These are phyloP conservation scores for Colletotrichum orchidophilum DNA, from an alignment of 2,329 filamentous ascomycete genomes.

Conservation along the genomic window DNA sequence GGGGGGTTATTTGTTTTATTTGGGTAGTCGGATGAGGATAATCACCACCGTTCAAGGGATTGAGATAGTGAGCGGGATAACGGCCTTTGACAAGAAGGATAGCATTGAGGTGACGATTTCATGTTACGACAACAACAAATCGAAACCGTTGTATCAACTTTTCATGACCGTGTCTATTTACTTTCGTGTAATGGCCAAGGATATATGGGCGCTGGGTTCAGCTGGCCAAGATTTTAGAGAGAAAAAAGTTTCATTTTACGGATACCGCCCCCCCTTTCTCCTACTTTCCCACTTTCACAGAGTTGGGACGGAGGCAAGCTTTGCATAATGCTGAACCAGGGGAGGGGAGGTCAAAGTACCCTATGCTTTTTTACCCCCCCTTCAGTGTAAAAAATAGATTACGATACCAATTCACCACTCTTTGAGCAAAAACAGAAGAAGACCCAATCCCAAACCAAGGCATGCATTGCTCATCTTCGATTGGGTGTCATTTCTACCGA, in stretches of 20 bases:
- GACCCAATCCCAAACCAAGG: too few species aligned
- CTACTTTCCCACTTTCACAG: background rate
- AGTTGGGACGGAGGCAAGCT: conserved; percentile 12
- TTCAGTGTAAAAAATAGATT: too few species aligned
- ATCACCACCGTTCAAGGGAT: background rate
- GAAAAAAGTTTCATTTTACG: background rate
- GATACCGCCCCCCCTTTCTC: background rate
- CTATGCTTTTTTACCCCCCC: background rate
- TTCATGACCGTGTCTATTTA: background rate
- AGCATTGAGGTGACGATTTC: background rate
- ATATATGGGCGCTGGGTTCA: conserved; percentile 1
- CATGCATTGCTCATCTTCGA: background rate
- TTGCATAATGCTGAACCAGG: conserved; percentile 3
- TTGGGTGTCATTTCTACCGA: background rate
- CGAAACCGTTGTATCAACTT: conserved; percentile 8
- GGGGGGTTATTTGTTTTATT: background rate
- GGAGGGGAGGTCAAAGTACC: background rate
- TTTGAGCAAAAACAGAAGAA: background rate
- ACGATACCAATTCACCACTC: background rate
- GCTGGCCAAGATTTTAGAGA: background rate
- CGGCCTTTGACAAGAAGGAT: background rate
- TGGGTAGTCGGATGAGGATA: background rate
- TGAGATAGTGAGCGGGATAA: background rate
- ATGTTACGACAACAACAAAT: background rate
- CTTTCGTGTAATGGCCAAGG: background rate